These are phyloP conservation scores for Dunaliella primolecta DNA, from an alignment of 139 green algal genomes.

Conservation along the genomic window DNA sequence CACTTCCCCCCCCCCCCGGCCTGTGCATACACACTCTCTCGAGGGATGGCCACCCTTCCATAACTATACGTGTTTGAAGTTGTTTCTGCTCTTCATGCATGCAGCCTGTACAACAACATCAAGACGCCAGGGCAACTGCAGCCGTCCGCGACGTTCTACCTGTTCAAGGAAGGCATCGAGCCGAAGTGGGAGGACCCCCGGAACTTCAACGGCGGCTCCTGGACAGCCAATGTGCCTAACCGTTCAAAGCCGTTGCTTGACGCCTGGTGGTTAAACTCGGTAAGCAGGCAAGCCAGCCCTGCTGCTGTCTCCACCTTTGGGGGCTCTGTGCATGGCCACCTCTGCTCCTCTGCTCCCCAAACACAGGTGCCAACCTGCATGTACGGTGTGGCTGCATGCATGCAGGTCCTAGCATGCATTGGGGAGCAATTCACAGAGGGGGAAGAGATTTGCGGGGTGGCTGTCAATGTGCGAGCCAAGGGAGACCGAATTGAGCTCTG, in stretches of 20 bases:
- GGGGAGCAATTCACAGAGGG: constrained; percentile 97
- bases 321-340: neutral
- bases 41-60: no score
- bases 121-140: constrained; percentile 84
- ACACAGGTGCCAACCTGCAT: neutral
- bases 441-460: constrained; percentile 93
- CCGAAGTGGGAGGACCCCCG: constrained; percentile 98
- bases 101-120: constrained; percentile 99
- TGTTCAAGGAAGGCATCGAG: constrained; percentile 97
- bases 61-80: no score
- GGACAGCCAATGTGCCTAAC: constrained; percentile 75
- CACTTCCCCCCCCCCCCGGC: no score
- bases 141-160: constrained; percentile 83
- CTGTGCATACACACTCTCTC: no score
- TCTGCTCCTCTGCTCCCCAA: neutral
- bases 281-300: no score
- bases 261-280: constrained; percentile 89
- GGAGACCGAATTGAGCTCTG: constrained; percentile 89
- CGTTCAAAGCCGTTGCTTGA: constrained; percentile 72
- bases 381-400: no score
- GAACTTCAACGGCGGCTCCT: constrained; percentile 87
- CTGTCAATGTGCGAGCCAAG: constrained; percentile 86
- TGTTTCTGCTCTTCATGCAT: no score
- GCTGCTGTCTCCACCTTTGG: no score
- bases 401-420: constrained; percentile 93